Evolutionary conservation across 257 asterid species (phyloP).

Genomic region (Solanum medicagineum): DNA sequence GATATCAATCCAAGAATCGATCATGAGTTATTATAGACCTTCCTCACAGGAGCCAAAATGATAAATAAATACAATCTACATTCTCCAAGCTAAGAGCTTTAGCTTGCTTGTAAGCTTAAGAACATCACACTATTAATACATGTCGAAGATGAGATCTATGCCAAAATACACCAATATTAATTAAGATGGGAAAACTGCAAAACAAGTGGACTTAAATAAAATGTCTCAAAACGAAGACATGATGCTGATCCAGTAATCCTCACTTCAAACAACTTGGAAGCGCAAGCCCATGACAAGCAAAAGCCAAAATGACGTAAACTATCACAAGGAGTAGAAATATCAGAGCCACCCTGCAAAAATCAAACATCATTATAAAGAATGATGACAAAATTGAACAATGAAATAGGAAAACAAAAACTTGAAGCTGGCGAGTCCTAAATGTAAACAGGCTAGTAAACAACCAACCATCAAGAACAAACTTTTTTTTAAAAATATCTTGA

Average conservation of each 20-base stretch:
- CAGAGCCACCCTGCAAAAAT: constrained; percentile 43
- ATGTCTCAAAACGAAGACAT: constrained; percentile 4
- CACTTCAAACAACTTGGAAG: constrained; percentile 78
- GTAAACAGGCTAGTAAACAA: neutral
- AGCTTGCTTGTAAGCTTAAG: neutral
- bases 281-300: constrained; percentile 74
- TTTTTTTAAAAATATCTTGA: neutral
- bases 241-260: constrained; percentile 8
- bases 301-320: constrained; percentile 51
- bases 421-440: neutral
- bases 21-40: neutral
- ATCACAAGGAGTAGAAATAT: constrained; percentile 63
- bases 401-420: neutral
- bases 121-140: neutral
- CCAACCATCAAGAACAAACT: neutral
- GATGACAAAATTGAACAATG: neutral
- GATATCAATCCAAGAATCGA: neutral
- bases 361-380: neutral
- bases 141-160: neutral
- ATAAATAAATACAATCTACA: neutral
- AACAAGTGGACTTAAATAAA: neutral
- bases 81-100: neutral
- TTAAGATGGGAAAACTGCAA: constrained; percentile 8
- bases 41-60: neutral
- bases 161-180: constrained; percentile 1